Percentiles rank a stretch among this genome's conserved stretches.
These are phyloP conservation scores for Aspergillus pseudoglaucus DNA, from an alignment of 2,329 filamentous ascomycete species.

Conservation along the genomic window DNA sequence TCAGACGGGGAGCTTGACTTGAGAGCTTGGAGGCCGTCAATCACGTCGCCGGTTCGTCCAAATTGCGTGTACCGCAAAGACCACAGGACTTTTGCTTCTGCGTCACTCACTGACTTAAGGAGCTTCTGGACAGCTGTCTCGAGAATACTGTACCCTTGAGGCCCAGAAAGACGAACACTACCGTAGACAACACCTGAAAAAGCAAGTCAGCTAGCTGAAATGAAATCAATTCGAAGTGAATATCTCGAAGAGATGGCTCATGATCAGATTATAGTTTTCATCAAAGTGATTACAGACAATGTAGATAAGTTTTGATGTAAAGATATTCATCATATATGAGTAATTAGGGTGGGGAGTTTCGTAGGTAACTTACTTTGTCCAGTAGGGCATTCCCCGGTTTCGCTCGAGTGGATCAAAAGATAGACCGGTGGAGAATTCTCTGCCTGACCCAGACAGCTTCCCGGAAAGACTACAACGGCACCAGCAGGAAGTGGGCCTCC, in stretches of 20 bases:
- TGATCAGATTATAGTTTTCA: constrained; percentile 79
- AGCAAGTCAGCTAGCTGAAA: constrained; percentile 29
- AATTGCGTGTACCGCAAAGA: constrained; percentile 47
- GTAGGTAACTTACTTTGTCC: constrained; percentile 73
- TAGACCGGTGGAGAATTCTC: constrained; percentile 46
- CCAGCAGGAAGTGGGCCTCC: constrained; percentile 70
- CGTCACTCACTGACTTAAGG: constrained; percentile 27
- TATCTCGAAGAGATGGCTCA: constrained; percentile 29
- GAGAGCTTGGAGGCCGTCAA: constrained; percentile 5
- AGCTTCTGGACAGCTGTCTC: constrained; percentile 35
- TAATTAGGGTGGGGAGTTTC: constrained; percentile 11
- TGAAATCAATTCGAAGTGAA: constrained; percentile 13
- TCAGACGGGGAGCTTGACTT: constrained; percentile 27
- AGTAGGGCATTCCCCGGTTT: constrained; percentile 82
- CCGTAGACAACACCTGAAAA: constrained; percentile 54
- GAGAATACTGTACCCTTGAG: constrained; percentile 36
- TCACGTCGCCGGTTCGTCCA: constrained; percentile 15
- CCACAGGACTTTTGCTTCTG: constrained; percentile 43
- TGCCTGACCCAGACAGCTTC: constrained; percentile 21
- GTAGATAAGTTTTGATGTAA: constrained; percentile 92
- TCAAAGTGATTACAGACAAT: constrained; percentile 96
- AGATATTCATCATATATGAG: constrained; percentile 78
- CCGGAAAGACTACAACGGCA: constrained; percentile 40
- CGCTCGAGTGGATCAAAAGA: constrained; percentile 71
- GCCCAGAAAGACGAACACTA: constrained; percentile 35